These are phyloP conservation scores for Tolypocladium paradoxum DNA, from an alignment of 2,329 filamentous ascomycete genomes.

Conservation along the genomic window DNA sequence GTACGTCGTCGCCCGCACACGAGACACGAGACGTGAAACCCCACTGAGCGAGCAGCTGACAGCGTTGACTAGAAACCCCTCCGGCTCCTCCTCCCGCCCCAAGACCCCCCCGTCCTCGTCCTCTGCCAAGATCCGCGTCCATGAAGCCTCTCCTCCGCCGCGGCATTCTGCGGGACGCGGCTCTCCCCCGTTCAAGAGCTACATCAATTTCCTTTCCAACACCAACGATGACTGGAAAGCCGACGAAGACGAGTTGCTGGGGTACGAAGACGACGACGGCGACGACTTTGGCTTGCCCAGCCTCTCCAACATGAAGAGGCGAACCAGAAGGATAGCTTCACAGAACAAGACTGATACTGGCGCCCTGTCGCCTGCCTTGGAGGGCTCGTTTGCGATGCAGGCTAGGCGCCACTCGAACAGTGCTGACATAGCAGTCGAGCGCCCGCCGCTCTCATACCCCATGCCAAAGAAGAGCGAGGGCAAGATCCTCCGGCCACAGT, in stretches of 20 bases:
- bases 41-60: neutral
- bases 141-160: conserved; percentile 46
- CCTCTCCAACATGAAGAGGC: conserved; percentile 80
- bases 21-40: neutral
- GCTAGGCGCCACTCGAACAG: conserved; percentile 67
- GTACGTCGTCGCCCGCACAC: conserved; percentile 35
- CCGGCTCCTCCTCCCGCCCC: conserved; percentile 52
- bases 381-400: conserved; percentile 25
- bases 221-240: conserved; percentile 75
- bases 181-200: conserved; percentile 61
- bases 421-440: conserved; percentile 87
- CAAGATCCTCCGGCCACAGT: conserved; percentile 92
- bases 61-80: conserved; percentile 41
- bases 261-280: conserved; percentile 77
- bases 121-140: conserved; percentile 35
- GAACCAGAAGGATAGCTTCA: conserved; percentile 43
- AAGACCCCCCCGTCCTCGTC: conserved; percentile 62
- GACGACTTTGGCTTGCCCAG: conserved; percentile 94
- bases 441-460: conserved; percentile 73
- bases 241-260: conserved; percentile 66
- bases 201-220: conserved; percentile 71
- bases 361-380: conserved; percentile 23
- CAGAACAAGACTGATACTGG: conserved; percentile 21
- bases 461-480: conserved; percentile 82
- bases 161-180: conserved; percentile 39